Evolutionary conservation across 257 asterid species (phyloP).

Genomic region (Avicennia marina): DNA sequence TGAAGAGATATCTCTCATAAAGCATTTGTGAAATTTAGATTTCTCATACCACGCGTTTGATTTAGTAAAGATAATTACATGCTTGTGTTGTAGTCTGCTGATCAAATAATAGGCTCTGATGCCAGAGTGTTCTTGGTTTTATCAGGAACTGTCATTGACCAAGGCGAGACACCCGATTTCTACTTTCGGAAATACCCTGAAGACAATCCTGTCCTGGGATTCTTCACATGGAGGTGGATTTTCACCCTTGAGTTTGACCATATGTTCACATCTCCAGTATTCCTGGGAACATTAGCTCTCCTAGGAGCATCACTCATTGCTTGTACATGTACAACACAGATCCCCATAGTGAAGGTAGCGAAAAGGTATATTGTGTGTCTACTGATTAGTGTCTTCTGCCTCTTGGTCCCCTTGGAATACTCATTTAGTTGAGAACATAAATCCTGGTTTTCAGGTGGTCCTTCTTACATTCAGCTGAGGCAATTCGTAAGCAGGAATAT

Average conservation of each 20-base stretch:
- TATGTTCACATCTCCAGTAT: slow-evolving; percentile 83
- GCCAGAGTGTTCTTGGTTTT: slow-evolving; percentile 3
- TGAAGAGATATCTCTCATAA: neutral
- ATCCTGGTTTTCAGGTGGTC: slow-evolving; percentile 57
- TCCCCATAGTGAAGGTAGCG: slow-evolving; percentile 81
- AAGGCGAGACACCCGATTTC: slow-evolving; percentile 72
- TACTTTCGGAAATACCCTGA: slow-evolving; percentile 59
- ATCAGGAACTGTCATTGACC: slow-evolving; percentile 68
- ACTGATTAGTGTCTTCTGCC: neutral
- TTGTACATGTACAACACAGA: slow-evolving; percentile 77
- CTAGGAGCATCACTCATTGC: slow-evolving; percentile 90
- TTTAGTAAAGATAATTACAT: neutral
- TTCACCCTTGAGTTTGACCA: slow-evolving; percentile 75
- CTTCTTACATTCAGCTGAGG: slow-evolving; percentile 61
- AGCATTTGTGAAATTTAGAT: neutral
- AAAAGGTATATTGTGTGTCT: slow-evolving; percentile 61
- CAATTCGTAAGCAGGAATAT: slow-evolving; percentile 65
- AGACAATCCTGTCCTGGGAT: slow-evolving; percentile 63
- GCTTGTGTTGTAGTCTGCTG: neutral
- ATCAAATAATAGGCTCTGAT: neutral
- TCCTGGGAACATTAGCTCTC: slow-evolving; percentile 59
- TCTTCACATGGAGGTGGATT: slow-evolving; percentile 86
- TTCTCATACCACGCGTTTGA: neutral
- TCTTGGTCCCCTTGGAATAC: slow-evolving; percentile 3
- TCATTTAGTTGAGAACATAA: slow-evolving; percentile 10